Evolutionary conservation across 1,284 basidiomycete genomes (phyloP).

Genomic region (Ustanciosporium gigantosporum): DNA sequence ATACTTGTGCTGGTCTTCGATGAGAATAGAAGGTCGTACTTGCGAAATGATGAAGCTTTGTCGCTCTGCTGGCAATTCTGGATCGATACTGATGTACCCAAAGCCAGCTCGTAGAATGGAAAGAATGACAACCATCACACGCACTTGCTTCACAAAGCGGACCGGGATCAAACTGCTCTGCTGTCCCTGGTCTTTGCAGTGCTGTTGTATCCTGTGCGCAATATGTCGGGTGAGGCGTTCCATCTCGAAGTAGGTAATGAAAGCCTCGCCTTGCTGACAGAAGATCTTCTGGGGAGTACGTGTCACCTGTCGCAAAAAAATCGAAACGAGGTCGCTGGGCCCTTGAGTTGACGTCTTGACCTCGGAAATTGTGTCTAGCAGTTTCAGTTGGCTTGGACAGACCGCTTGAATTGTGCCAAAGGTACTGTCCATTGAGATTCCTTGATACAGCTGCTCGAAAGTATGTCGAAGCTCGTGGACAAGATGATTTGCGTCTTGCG

Average conservation of each 20-base stretch:
- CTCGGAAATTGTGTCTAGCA: background rate
- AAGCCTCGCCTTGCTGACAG: background rate
- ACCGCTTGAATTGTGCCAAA: background rate
- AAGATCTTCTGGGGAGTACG: background rate
- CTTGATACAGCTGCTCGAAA: background rate
- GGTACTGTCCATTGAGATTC: background rate
- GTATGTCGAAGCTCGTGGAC: background rate
- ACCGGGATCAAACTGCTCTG: background rate
- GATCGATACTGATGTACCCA: background rate
- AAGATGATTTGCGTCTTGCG: background rate
- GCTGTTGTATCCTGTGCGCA: background rate
- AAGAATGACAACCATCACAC: background rate
- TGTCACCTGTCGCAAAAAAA: background rate
- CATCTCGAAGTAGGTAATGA: background rate
- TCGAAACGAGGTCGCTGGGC: background rate
- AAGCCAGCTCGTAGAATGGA: background rate
- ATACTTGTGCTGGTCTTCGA: background rate
- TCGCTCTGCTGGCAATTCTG: background rate
- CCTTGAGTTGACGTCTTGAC: background rate
- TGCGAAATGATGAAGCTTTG: background rate
- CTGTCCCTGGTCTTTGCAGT: background rate
- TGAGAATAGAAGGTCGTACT: background rate
- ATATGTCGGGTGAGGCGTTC: background rate
- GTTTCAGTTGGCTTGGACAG: background rate
- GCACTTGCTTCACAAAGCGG: background rate